These are phyloP conservation scores for Sugiyamaella floridensis DNA, from an alignment of 805 yeast genomes.

Conservation along the genomic window DNA sequence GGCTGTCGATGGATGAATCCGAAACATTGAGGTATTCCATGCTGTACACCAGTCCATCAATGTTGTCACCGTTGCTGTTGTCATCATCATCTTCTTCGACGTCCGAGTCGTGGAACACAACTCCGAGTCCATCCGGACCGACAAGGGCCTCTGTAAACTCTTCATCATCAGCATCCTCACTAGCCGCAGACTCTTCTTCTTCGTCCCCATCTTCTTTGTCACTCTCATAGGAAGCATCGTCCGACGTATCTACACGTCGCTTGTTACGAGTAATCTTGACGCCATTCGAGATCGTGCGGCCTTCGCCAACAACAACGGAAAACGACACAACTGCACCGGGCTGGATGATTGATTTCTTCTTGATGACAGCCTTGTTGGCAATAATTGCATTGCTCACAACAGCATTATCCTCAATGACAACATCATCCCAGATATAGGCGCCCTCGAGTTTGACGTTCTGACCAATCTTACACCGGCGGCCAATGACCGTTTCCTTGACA, in stretches of 20 bases:
- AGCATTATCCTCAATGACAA: slow-evolving; percentile 59
- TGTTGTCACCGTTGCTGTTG: slow-evolving; percentile 7
- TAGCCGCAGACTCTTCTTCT: slow-evolving; percentile 2
- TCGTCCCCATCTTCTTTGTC: slow-evolving; percentile 12
- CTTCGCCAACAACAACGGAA: slow-evolving; percentile 57
- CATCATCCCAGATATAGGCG: slow-evolving; percentile 84
- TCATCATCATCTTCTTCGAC: slow-evolving; percentile 16
- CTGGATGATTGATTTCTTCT: slow-evolving; percentile 43
- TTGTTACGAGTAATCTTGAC: slow-evolving; percentile 10
- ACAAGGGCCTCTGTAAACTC: slow-evolving; percentile 18
- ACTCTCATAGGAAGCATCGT: slow-evolving; percentile 17
- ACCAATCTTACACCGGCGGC: slow-evolving; percentile 81
- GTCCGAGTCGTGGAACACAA: slow-evolving; percentile 19
- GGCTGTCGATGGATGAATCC: slow-evolving; percentile 26
- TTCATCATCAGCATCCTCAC: slow-evolving; percentile 1
- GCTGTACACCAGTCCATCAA: slow-evolving; percentile 21
- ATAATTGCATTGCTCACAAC: slow-evolving; percentile 57
- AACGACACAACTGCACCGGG: slow-evolving; percentile 79
- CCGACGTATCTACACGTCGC: slow-evolving; percentile 34
- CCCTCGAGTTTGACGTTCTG: slow-evolving; percentile 61
- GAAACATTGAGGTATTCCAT: slow-evolving; percentile 28
- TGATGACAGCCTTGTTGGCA: slow-evolving; percentile 57
- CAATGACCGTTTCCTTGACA: slow-evolving; percentile 69
- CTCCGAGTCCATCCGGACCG: slow-evolving; percentile 37
- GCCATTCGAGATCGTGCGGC: slow-evolving; percentile 37